A percentile compares a stretch with the other conserved stretches of the same genome.
Conservation (phyloP, 78 protist species). For the Dictyostelium intermedium region DNA sequence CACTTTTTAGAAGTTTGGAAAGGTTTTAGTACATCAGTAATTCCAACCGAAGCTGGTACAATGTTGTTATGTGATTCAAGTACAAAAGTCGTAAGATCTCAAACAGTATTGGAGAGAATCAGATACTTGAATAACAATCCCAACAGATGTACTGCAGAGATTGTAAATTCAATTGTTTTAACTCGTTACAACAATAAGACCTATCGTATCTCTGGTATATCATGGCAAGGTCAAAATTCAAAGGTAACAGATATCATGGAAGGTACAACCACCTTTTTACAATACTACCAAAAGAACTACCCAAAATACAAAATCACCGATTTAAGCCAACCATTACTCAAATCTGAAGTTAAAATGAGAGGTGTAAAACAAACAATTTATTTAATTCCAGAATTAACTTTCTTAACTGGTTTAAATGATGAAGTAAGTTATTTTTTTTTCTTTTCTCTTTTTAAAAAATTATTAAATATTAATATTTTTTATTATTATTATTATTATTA, state of each 20-base stretch:
- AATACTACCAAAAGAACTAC: neutral
- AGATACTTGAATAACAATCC: neutral
- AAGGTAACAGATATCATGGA: neutral
- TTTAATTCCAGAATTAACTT: conserved; percentile 23
- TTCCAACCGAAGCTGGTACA: conserved; percentile 25
- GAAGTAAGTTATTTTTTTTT: neutral
- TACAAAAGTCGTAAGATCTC: neutral
- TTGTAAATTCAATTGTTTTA: conserved; percentile 1
- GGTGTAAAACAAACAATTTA: conserved; percentile 26
- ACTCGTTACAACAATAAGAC: conserved; percentile 43
- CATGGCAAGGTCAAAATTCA: neutral
- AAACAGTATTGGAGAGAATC: neutral
- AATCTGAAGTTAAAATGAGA: conserved; percentile 7
- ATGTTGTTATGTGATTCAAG: neutral
- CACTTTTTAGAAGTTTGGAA: conserved; percentile 31
- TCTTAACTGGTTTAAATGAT: conserved; percentile 23
- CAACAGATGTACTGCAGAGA: neutral
- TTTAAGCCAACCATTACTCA: conserved; percentile 18
- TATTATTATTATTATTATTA: neutral
- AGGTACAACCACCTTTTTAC: neutral
- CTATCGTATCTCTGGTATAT: conserved; percentile 12
- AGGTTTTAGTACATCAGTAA: conserved; percentile 10
- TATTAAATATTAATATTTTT: too few relatives aligned
- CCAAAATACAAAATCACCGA: neutral
- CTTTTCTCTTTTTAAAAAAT: too few relatives aligned